phyloP scores from a whole-genome alignment of 352 stramenopile genomes.

The Phytopythium cucurbitacearum region DNA sequence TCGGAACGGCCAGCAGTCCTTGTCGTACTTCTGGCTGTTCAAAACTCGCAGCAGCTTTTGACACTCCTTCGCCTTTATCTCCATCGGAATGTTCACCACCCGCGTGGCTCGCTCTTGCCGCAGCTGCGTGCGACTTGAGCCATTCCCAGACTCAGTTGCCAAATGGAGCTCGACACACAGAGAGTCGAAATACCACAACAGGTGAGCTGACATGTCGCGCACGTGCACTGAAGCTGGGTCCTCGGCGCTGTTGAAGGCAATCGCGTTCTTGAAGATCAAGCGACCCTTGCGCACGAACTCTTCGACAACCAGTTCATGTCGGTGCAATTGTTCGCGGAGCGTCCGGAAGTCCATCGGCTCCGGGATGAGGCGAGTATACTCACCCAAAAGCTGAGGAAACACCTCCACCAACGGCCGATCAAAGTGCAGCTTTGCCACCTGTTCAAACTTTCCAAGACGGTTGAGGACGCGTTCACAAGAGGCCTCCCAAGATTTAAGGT shows the following conservation, averaged over 20 bases:
- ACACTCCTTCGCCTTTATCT: slow-evolving; percentile 81
- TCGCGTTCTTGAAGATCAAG: slow-evolving; percentile 80
- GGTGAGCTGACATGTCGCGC: slow-evolving; percentile 74
- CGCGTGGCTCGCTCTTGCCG: slow-evolving; percentile 47
- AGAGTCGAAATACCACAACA: slow-evolving; percentile 85
- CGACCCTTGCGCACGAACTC: slow-evolving; percentile 75
- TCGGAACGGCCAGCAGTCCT: slow-evolving; percentile 84
- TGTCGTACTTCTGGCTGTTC: slow-evolving; percentile 86
- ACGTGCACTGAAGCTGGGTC: slow-evolving; percentile 70
- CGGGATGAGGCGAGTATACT: slow-evolving; percentile 61
- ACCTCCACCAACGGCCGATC: slow-evolving; percentile 69
- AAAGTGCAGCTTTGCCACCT: slow-evolving; percentile 78
- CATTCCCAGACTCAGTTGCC: slow-evolving; percentile 16
- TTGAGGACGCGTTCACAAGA: slow-evolving; percentile 69
- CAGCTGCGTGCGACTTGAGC: slow-evolving; percentile 24
- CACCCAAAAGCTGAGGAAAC: slow-evolving; percentile 60
- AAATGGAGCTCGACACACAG: slow-evolving; percentile 68
- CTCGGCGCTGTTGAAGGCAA: slow-evolving; percentile 73
- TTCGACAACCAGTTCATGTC: slow-evolving; percentile 34
- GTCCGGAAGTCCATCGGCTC: slow-evolving; percentile 84
- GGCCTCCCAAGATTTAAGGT: slow-evolving; percentile 70
- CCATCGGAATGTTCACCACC: slow-evolving; percentile 50
- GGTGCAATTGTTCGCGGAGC: slow-evolving; percentile 56
- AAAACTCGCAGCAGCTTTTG: slow-evolving; percentile 72
- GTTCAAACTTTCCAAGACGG: slow-evolving; percentile 69